Evolutionary conservation across 2,329 filamentous ascomycete genomes (phyloP), one percentile per base, ranked within the genome.

Genomic region (Aspergillus sp.): DNA sequence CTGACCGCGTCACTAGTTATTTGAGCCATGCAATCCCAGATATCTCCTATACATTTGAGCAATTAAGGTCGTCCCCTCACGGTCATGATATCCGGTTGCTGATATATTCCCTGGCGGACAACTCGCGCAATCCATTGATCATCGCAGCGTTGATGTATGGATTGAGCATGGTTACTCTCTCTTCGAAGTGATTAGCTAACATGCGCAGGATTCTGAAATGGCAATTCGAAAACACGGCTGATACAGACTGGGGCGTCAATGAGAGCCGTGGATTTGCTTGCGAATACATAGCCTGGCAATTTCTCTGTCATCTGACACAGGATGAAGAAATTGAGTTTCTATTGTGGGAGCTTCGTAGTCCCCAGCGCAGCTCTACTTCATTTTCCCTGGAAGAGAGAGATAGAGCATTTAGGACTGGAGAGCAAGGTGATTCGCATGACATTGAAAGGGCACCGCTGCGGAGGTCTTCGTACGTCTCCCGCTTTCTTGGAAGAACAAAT

Each of bases 231-330:
- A 72, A 72, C 10, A 61, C 72, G 3, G 74, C 77, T 38, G 65
- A 74, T 43, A 75, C 77, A 44, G 78, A 81, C 50, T 73, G 75
- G 49, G 79, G 77, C 1, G 66, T 82, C 23, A 79, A 81, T 47
- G 71, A 77, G 56, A 76, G 76, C 7, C 71, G 79, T 53, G 79
- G 75, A 12, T 72, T 75, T 58, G 79, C 80, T 4, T 83, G 80
- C 56, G 80, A 83, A 61, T 75, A 79, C 48, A 74, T 82, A 6
- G 80, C 80, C n/a, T 82, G 79, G 78, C 75, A 80, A 45, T 82
- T 81, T 49, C 63, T 83, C 20, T 76, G 76, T 23, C 75, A 75
- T 51, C 63, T 83, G 39, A 75, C 77, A 9, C 74, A 80, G 47
- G 65, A 72, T 25, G 80, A 83, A 49, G 72, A 75, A 6, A 81